phyloP scores from a whole-genome alignment of 192 early-diverging fungal species.

The Podila clonocystis region DNA sequence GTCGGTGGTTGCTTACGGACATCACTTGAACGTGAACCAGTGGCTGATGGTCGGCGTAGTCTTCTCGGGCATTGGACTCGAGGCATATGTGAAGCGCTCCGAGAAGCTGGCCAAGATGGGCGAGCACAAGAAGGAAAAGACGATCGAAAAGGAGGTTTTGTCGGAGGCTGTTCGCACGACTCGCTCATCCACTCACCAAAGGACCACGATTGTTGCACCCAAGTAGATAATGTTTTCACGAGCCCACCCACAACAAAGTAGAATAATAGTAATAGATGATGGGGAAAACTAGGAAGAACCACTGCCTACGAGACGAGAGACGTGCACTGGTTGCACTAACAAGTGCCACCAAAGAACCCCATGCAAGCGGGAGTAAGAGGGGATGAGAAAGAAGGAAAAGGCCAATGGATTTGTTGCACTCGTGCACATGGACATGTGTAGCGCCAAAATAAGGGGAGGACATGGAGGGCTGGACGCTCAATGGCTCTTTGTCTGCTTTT shows the following conservation, averaged over 20 bases:
- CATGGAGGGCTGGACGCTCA: too few species aligned
- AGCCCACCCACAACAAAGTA: neutral
- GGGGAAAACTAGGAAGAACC: too few species aligned
- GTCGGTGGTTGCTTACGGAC: constrained; percentile 89
- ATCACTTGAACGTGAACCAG: constrained; percentile 79
- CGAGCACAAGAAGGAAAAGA: neutral
- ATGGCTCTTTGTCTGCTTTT: too few species aligned
- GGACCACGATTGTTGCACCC: constrained; percentile 34
- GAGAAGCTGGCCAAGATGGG: constrained; percentile 54
- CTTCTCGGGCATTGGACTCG: constrained; percentile 86
- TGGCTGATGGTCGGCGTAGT: constrained; percentile 90
- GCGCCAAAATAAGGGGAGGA: too few species aligned
- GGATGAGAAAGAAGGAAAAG: too few species aligned
- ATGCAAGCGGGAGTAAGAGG: too few species aligned
- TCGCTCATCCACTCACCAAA: constrained; percentile 6
- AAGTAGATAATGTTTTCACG: neutral
- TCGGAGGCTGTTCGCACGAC: neutral
- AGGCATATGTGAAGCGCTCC: constrained; percentile 75
- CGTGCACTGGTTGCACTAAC: too few species aligned
- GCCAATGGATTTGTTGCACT: too few species aligned
- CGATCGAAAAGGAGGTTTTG: neutral
- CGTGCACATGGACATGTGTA: too few species aligned
- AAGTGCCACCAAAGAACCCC: too few species aligned
- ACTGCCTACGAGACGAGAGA: too few species aligned
- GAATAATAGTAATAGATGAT: neutral